Evolutionary conservation across 31 red algal genomes (phyloP).

Genomic region (Bonnemaisonia californica): DNA sequence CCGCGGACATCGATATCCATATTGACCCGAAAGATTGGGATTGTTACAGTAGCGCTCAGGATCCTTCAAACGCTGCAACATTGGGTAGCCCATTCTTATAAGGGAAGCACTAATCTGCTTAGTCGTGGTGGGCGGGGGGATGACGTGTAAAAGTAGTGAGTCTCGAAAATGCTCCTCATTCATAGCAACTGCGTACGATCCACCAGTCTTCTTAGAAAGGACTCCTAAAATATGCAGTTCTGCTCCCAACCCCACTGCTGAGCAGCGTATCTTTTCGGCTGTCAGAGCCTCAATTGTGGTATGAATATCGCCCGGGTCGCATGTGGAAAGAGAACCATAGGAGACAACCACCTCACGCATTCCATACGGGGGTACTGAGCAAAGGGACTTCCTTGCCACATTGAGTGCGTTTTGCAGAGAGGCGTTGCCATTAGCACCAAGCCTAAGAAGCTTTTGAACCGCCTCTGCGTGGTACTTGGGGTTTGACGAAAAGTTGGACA

Average conservation of each 20-base stretch:
- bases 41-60: constrained; percentile 57
- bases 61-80: constrained; percentile 46
- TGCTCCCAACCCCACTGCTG: constrained; percentile 83
- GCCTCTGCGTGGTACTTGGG: constrained; percentile 70
- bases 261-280: constrained; percentile 67
- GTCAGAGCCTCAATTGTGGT: constrained; percentile 67
- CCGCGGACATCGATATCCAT: constrained; percentile 82
- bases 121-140: constrained; percentile 68
- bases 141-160: constrained; percentile 45
- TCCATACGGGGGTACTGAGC: constrained; percentile 77
- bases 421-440: constrained; percentile 50
- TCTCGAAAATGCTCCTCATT: constrained; percentile 86
- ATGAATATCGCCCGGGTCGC: constrained; percentile 94
- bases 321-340: constrained; percentile 85
- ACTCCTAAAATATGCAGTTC: constrained; percentile 82
- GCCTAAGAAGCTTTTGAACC: constrained; percentile 44
- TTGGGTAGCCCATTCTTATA: constrained; percentile 94
- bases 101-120: constrained; percentile 57
- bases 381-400: constrained; percentile 58
- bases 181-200: constrained; percentile 71
- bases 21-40: constrained; percentile 38
- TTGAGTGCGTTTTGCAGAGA: constrained; percentile 92
- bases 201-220: constrained; percentile 55
- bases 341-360: constrained; percentile 78
- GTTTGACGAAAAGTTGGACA: constrained; percentile 66